Percentiles rank a stretch among this genome's conserved stretches.
Evolutionary conservation across 371 early-diverging fungal species (phyloP).

Genomic region (Sporodiniella umbellata): DNA sequence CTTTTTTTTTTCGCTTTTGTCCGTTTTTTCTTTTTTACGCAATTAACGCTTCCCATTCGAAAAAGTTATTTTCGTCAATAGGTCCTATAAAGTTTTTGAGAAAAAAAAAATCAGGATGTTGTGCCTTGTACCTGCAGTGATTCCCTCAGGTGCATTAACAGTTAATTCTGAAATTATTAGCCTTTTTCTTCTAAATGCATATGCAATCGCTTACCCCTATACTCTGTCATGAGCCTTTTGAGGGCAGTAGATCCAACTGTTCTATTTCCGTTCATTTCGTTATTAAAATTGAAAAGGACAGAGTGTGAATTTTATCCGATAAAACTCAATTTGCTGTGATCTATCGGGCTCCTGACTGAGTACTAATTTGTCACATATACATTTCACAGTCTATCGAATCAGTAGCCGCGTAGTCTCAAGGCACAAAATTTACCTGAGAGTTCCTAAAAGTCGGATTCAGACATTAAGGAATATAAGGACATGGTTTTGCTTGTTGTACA

Average conservation of each 20-base stretch:
- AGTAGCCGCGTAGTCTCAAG: too few relatives aligned
- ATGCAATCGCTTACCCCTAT: slow-evolving; percentile 61
- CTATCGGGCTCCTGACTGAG: background rate
- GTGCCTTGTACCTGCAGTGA: slow-evolving; percentile 75
- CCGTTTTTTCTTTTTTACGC: slow-evolving; percentile 61
- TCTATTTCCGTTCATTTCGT: slow-evolving; percentile 36
- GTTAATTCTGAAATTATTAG: slow-evolving; percentile 70
- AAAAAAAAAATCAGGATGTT: background rate
- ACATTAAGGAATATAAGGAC: too few relatives aligned
- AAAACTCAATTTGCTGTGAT: too few relatives aligned
- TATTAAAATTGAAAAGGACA: too few relatives aligned
- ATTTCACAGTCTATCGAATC: too few relatives aligned
- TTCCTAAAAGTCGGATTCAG: too few relatives aligned
- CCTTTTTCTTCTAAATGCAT: background rate
- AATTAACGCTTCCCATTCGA: slow-evolving; percentile 96
- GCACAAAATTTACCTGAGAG: too few relatives aligned
- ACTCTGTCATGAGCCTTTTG: slow-evolving; percentile 96
- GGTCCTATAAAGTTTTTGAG: slow-evolving; percentile 60
- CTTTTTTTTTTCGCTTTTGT: slow-evolving; percentile 3
- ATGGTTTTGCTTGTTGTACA: too few relatives aligned
- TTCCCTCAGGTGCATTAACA: slow-evolving; percentile 93
- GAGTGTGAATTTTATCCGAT: too few relatives aligned
- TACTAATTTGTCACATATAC: too few relatives aligned
- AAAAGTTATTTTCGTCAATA: slow-evolving; percentile 88
- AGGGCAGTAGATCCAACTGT: slow-evolving; percentile 75